phyloP scores from a whole-genome alignment of 2,329 filamentous ascomycete species.

The Alternaria longipes region DNA sequence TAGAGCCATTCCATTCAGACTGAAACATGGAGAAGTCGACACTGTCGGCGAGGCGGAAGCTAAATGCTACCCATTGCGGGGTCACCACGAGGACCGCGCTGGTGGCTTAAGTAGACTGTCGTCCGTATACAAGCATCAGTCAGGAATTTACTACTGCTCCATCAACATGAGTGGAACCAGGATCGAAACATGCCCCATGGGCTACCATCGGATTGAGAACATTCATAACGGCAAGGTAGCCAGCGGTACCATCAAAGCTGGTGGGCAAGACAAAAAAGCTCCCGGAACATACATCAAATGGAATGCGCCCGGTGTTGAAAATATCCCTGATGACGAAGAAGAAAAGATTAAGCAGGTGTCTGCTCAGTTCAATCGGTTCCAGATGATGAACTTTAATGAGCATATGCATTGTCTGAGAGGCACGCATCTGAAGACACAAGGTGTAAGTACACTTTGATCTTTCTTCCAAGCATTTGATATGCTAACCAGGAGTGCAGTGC shows the following conservation, averaged over 20 bases:
- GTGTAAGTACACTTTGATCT: slow-evolving; percentile 36
- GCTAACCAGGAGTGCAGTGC: slow-evolving; percentile 13
- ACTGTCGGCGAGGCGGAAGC: slow-evolving; percentile 22
- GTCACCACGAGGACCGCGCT: background rate
- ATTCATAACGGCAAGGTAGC: slow-evolving; percentile 41
- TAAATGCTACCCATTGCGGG: slow-evolving; percentile 2
- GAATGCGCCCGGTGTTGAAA: slow-evolving; percentile 54
- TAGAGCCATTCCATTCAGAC: background rate
- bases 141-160: background rate
- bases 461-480: background rate
- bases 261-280: slow-evolving; percentile 35
- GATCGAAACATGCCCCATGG: slow-evolving; percentile 30
- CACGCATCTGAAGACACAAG: slow-evolving; percentile 60
- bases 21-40: background rate
- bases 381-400: slow-evolving; percentile 57
- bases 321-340: slow-evolving; percentile 51
- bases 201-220: slow-evolving; percentile 36
- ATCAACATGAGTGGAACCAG: slow-evolving; percentile 26
- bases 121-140: background rate
- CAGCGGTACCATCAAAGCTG: slow-evolving; percentile 35
- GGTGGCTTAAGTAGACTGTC: slow-evolving; percentile 1
- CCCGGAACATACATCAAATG: slow-evolving; percentile 53
- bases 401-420: slow-evolving; percentile 46
- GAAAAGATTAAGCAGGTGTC: slow-evolving; percentile 58
- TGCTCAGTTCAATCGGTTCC: slow-evolving; percentile 58